These are phyloP conservation scores for Sphagnum magellanicum DNA, from an alignment of 228 moss, liverwort and hornwort species.

Conservation along the genomic window DNA sequence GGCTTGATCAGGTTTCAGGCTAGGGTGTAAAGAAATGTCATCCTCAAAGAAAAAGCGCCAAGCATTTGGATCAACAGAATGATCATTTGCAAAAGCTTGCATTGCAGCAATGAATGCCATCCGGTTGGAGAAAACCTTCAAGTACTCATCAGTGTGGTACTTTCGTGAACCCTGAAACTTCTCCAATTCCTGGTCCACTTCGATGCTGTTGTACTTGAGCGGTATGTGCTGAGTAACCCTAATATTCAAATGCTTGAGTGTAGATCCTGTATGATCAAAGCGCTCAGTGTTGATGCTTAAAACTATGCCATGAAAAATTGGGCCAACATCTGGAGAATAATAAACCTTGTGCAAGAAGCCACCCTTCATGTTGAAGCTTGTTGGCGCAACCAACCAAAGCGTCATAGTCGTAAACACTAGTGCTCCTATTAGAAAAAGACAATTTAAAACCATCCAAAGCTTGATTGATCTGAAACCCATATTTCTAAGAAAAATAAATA, in stretches of 20 bases:
- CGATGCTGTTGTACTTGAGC: conserved; percentile 28
- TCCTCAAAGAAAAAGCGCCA: conserved; percentile 65
- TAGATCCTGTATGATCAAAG: conserved; percentile 28
- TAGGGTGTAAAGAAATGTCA: conserved; percentile 40
- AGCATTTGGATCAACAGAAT: conserved; percentile 11
- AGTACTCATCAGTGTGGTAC: conserved; percentile 18
- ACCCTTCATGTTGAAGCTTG: too few species aligned
- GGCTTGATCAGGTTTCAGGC: conserved; percentile 16
- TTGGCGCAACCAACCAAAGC: too few species aligned
- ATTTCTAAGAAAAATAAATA: too few species aligned
- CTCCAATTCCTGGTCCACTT: conserved; percentile 21
- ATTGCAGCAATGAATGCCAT: conserved; percentile 38
- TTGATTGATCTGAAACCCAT: too few species aligned
- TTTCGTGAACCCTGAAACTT: conserved; percentile 5
- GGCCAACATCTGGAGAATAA: too few species aligned
- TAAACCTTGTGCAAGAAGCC: too few species aligned
- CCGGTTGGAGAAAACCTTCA: conserved; percentile 44
- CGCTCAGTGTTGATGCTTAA: conserved; percentile 40
- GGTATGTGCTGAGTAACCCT: conserved; percentile 26
- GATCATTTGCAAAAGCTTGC: conserved; percentile 31
- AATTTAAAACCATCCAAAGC: too few species aligned
- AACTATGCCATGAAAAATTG: conserved; percentile 22
- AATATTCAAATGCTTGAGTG: conserved; percentile 32
- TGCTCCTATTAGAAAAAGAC: too few species aligned
- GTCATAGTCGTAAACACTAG: too few species aligned